Conservation (phyloP, 805 yeast species). For the Wilhelminamyces savonicus region DNA sequence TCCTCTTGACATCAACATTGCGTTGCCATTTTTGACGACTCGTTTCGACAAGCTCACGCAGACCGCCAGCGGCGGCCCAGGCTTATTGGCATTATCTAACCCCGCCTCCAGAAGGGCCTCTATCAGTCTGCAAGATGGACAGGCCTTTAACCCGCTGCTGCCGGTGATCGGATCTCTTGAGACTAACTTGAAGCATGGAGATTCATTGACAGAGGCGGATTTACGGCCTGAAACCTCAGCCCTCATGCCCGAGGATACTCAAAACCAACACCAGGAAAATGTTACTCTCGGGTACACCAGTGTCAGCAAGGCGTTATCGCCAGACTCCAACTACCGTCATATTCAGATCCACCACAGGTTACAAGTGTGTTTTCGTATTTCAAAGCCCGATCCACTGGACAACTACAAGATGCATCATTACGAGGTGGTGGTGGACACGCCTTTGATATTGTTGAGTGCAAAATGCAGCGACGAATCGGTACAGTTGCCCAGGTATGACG, state of each 20-base stretch:
- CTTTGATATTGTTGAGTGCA: constrained; percentile 44
- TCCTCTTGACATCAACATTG: constrained; percentile 38
- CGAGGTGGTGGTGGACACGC: constrained; percentile 77
- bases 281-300: constrained; percentile 30
- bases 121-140: constrained; percentile 1
- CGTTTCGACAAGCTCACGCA: constrained; percentile 23
- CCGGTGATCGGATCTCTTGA: constrained; percentile 35
- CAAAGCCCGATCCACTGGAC: constrained; percentile 49
- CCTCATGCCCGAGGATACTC: constrained; percentile 21
- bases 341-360: constrained; percentile 60
- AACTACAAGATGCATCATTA: constrained; percentile 56
- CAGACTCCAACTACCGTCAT: constrained; percentile 60
- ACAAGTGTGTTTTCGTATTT: constrained; percentile 64
- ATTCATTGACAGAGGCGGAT: constrained; percentile 5
- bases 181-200: constrained; percentile 27
- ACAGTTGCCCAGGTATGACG: constrained; percentile 36
- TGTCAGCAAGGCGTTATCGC: constrained; percentile 40
- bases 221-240: constrained; percentile 25
- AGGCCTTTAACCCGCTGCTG: constrained; percentile 16
- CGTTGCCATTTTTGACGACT: constrained; percentile 38
- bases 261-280: constrained; percentile 15
- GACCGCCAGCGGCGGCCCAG: constrained; percentile 12
- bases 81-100: constrained; percentile 3
- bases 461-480: constrained; percentile 35
- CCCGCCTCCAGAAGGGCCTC: constrained; percentile 24